phyloP scores from a whole-genome alignment of 1,284 basidiomycete species.

The Phellinidium pouzarii region DNA sequence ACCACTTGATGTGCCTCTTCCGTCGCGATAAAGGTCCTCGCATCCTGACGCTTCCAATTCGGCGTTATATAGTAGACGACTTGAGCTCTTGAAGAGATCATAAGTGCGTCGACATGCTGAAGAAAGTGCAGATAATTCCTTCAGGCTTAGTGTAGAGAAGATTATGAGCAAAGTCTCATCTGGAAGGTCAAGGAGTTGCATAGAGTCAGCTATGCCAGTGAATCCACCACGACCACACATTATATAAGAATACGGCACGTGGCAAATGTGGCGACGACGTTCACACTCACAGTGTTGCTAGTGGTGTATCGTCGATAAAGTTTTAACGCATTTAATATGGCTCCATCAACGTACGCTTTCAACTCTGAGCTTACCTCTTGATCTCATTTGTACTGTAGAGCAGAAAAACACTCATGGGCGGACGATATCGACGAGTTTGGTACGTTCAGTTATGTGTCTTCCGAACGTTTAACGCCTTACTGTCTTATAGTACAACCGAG shows the following conservation, averaged over 20 bases:
- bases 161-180: neutral
- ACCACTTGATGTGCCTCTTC: neutral
- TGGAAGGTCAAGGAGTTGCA: neutral
- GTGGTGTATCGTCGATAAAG: too few relatives aligned
- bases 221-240: too few relatives aligned
- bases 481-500: conserved; percentile 31
- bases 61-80: conserved; percentile 9
- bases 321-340: conserved; percentile 1
- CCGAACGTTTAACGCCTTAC: neutral
- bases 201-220: too few relatives aligned
- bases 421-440: conserved; percentile 77
- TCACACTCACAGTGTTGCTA: neutral
- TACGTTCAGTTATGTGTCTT: conserved; percentile 26
- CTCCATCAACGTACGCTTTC: neutral
- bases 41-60: conserved; percentile 10
- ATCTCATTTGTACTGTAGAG: neutral
- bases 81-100: neutral
- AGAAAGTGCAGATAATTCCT: neutral
- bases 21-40: neutral
- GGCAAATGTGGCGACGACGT: neutral
- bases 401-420: conserved; percentile 55
- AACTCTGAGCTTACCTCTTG: neutral
- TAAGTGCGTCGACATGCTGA: neutral
- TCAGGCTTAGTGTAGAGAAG: neutral
- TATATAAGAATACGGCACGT: neutral